Base-by-base conservation (phyloP, 176 grass and related monocot genomes). In the Stipa capillata region DNA sequence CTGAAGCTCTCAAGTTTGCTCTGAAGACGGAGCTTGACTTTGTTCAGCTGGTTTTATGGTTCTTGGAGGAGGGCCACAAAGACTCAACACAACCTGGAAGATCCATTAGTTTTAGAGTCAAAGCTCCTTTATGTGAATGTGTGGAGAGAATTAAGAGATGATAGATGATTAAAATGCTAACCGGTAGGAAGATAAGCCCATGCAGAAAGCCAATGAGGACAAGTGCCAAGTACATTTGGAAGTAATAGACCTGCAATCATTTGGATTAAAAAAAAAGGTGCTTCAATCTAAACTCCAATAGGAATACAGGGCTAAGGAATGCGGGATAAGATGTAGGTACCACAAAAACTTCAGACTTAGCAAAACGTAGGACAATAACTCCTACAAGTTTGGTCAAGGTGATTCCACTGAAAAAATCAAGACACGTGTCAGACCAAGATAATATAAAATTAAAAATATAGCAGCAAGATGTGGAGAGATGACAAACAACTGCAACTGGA, bases 271-370 rank as follows among this genome's bases (percentile, higher is more conserved):
- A 45, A 43, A 32, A 69, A 62, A 53, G 50, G 17, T 31, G 36
- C 37, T 63, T 72, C 66, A 78, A 81, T 63, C 4, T 45, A 76
- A 77, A 35, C 20, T 44, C 35, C 18, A 50, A 49, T 43, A 54
- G 1, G 31, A 74, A 72, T 29, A 39, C 43, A 42, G 11, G 66
- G 36, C 49, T 82, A 77, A 57, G 34, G 77, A 39, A 17, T 74
- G 31, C 7, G 42, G 54, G 23, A 56, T 44, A 81, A 76, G 51
- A 59, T 72, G 68, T 44, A 80, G 52, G n/a, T 80, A 99, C 96
- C 90, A 99, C 96, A 89, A 99, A 99, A 72, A 95, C 84, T 99
- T 99, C 73, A 34, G 96, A 95, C 93, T 86, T 99, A 31, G 96
- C 87, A 82, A 99, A 99, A 64, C 31, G 92, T 43, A 99, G 86